Evolutionary conservation across 345 rosid species (phyloP).

Genomic region (Eucalyptus paniculata): DNA sequence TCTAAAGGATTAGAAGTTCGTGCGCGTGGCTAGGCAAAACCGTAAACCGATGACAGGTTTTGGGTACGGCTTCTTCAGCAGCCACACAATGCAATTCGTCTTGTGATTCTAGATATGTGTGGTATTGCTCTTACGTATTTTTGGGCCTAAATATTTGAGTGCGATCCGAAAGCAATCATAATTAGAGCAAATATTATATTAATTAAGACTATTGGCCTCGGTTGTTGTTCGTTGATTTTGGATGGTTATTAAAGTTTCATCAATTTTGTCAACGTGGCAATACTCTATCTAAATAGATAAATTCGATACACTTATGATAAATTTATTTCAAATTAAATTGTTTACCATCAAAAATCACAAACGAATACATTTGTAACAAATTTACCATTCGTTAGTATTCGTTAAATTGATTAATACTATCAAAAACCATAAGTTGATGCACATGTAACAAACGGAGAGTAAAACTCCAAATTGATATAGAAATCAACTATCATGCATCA

Average conservation of each 20-base stretch:
- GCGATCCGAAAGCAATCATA: background rate
- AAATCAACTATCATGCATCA: no score
- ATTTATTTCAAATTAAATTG: no score
- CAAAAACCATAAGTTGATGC: no score
- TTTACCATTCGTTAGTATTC: no score
- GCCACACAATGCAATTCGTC: background rate
- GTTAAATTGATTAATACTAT: no score
- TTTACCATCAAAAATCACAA: no score
- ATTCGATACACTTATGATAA: no score
- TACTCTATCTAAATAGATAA: no score
- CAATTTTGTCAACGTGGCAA: no score
- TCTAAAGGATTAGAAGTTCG: background rate
- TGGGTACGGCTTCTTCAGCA: background rate
- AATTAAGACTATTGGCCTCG: background rate
- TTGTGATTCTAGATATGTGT: background rate
- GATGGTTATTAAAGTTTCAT: background rate
- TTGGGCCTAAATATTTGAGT: background rate
- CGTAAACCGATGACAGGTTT: background rate
- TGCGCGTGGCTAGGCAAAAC: background rate
- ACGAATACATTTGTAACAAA: no score
- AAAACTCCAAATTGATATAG: no score
- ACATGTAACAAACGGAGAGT: fast-evolving
- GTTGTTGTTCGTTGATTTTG: background rate
- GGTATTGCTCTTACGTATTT: background rate
- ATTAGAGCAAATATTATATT: no score